Evolutionary conservation across 495 filamentous ascomycete genomes (phyloP), one percentile per base, ranked within the genome.

Genomic region (Penicillium chermesinum): DNA sequence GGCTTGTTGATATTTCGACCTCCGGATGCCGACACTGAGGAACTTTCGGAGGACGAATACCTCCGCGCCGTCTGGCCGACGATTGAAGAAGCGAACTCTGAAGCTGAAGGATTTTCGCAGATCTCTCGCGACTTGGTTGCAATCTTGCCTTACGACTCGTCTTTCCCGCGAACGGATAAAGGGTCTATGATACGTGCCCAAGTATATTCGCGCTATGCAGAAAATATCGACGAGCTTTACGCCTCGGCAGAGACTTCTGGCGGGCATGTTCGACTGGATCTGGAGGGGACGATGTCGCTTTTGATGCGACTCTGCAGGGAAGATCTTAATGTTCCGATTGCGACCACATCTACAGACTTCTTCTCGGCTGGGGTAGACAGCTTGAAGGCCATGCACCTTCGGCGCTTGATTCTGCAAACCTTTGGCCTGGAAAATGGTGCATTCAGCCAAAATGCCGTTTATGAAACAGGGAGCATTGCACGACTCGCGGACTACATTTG

Each of bases 331-430:
- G 55, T 77, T 19, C n/a, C 59, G 1, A 50, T 78, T 5, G 58
- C 70, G 3, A 52, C 65, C 40, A 41, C 49, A 2, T 51, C 76
- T 1, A 57, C 70, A 3, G 75, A 81, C 50, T 73, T 84, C 54
- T 83, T 82, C 42, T 58, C 71, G 0, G 63, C 72, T 6, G 81
- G 81, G 7, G 54, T 84, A n/a, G 79, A 82, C 54, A 83, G 80
- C 44, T 58, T 84, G n/a, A 75, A 76, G 38, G 77, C 80, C 3
- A 82, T 81, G 14, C 75, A 80, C 39, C 57, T 83, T 38, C 71
- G 78, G 25, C 64, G 73, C 8, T 54, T 77, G 4, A 69, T 84
- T 16, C 58, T 76, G 17, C 63, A 69, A 10, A 61, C 73, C 27
- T 70, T 79, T 34, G 63, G 65, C 18, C 59, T 78, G 6, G 58